Base-by-base conservation (phyloP, 306 rosid species). In the Fragaria vesca region DNA sequence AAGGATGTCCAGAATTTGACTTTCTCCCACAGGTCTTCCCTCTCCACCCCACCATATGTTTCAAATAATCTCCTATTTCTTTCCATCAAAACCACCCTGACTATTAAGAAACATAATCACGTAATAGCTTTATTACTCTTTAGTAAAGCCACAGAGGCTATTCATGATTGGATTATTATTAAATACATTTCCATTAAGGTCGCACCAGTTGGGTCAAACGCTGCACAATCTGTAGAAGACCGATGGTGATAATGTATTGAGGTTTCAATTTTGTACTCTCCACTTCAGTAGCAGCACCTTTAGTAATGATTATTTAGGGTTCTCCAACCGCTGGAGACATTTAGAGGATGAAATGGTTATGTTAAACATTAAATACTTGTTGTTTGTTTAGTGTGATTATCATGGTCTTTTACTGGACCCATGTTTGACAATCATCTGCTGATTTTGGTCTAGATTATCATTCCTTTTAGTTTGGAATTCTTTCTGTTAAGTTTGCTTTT, bases 291-390 rank as follows among this genome's bases (percentile, higher is more conserved):
- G 58, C 42, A 66, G 38, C 17, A 20, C 9, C 21, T 65, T 76
- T 15, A 13, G 24, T 51, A 34, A 46, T 26, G 17, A 48, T 52
- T 34, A 67, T 28, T 13, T 43, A 21, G 10, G 66, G 32, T 47
- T 61, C 12, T 24, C 24, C 16, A 36, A 15, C 66, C 3, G 15
- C 58, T 40, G 40, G 17, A 13, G 54, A 21, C 40, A 12, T 38
- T 72, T 57, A 21, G 18, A 24, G 40, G 40, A 20, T 74, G 69
- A 24, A 73, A 57, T 73, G 68, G 42, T 34, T 72, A 57, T 20
- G 43, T 20, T 52, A 10, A 48, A 21, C 52, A n/a, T 12, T n/a
- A 8, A 74, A 15, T 47, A 38, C n/a, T n/a, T 55, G 38, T 6
- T 42, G 15, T 43, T 36, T 21, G 15, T 43, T 36, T 24, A 12